Evolutionary conservation across 2,329 filamentous ascomycete species (phyloP).

Genomic region (Fragosphaeria purpurea): DNA sequence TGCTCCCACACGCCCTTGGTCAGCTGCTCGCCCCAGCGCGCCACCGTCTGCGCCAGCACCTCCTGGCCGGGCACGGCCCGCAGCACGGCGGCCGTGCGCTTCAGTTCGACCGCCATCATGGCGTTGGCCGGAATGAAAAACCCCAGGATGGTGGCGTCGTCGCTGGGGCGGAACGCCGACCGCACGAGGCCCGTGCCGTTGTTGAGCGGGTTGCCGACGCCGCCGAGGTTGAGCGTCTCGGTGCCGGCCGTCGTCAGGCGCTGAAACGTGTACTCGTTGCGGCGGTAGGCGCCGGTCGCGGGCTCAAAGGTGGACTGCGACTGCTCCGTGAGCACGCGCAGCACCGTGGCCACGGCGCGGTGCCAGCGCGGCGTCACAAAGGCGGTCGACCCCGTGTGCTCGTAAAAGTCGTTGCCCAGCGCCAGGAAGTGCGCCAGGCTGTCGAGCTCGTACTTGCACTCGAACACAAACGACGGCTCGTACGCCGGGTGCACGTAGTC

Average conservation of each 20-base stretch:
- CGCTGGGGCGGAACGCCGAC: slow-evolving; percentile 87
- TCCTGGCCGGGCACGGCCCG: slow-evolving; percentile 28
- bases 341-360: slow-evolving; percentile 61
- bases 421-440: slow-evolving; percentile 87
- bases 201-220: slow-evolving; percentile 86
- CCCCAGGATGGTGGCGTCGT: slow-evolving; percentile 87
- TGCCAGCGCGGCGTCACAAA: slow-evolving; percentile 76
- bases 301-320: slow-evolving; percentile 70
- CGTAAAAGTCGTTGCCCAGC: slow-evolving; percentile 76
- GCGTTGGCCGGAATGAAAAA: slow-evolving; percentile 95
- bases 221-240: slow-evolving; percentile 74
- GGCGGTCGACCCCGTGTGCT: slow-evolving; percentile 64
- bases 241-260: slow-evolving; percentile 72
- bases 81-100: slow-evolving; percentile 63
- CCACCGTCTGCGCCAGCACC: slow-evolving; percentile 43
- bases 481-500: slow-evolving; percentile 81
- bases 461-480: slow-evolving; percentile 77
- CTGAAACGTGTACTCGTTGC: slow-evolving; percentile 81
- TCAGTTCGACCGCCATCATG: slow-evolving; percentile 86
- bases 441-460: slow-evolving; percentile 98
- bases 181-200: slow-evolving; percentile 74
- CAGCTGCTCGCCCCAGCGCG: slow-evolving; percentile 52
- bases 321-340: slow-evolving; percentile 68
- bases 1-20: slow-evolving; percentile 73
- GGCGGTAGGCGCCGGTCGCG: slow-evolving; percentile 50